These are phyloP conservation scores for Tolypocladium guangdongense DNA, from an alignment of 2,329 filamentous ascomycete species.

Conservation along the genomic window DNA sequence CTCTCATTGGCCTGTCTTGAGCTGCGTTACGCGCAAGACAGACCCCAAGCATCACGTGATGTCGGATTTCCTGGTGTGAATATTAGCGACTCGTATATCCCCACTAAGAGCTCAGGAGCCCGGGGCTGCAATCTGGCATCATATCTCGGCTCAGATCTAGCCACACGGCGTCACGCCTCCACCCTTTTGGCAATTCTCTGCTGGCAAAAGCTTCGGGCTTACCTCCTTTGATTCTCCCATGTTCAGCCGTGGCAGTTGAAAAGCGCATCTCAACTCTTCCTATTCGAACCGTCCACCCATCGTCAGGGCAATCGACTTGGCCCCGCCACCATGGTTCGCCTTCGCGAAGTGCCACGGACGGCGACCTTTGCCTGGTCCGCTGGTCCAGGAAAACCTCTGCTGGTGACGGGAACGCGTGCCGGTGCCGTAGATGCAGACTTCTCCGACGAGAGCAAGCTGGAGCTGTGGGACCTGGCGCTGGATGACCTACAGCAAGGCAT, in stretches of 20 bases:
- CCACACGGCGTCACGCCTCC: conserved; percentile 4
- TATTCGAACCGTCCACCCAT: not conserved
- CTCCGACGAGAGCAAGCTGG: conserved; percentile 91
- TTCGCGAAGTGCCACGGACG: conserved; percentile 92
- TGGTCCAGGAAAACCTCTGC: conserved; percentile 62
- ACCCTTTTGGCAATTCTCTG: conserved; percentile 12
- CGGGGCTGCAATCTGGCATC: conserved; percentile 35
- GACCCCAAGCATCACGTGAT: not conserved
- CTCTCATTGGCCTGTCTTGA: not conserved
- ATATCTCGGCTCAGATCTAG: conserved; percentile 15
- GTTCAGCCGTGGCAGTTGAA: conserved; percentile 9
- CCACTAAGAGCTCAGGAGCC: conserved; percentile 20
- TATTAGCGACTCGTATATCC: too few relatives aligned
- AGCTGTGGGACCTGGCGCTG: conserved; percentile 88
- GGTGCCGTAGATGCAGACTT: conserved; percentile 96
- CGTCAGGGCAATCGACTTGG: conserved; percentile 5
- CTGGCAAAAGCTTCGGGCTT: conserved; percentile 18
- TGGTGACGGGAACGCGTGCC: conserved; percentile 89
- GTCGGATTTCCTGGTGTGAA: conserved; percentile 5
- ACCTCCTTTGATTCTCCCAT: conserved; percentile 9
- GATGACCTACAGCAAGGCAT: conserved; percentile 64
- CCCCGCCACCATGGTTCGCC: conserved; percentile 67
- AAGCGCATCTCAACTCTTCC: conserved; percentile 4
- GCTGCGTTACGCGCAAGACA: not conserved
- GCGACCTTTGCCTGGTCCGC: conserved; percentile 97